Evolutionary conservation across 1,139 yeast species (phyloP), one percentile per base, ranked within the genome.

Genomic region (Kodamaea alishanica): DNA sequence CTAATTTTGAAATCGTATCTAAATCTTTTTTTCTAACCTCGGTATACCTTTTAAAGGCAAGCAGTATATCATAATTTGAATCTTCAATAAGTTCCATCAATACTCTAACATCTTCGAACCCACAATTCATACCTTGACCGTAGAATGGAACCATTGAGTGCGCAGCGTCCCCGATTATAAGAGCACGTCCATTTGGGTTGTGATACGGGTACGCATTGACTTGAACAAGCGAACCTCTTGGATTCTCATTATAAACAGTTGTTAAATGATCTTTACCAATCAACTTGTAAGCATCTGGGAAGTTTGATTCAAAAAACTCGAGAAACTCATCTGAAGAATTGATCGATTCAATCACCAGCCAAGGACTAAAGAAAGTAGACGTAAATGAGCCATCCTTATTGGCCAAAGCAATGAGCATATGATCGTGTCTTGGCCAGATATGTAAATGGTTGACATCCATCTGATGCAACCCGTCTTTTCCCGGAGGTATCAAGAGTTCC

Each of bases 51-150:
- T 61, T 63, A 50, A 89, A 83, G 0, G 92, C 83, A 1, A 51
- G 49, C 2, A 54, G 53, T 25, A 82, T 64, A 38, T 75, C 63
- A n/a, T 59, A 63, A 2, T 67, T 52, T 35, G 62, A 45, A 22
- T 65, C 56, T 8, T 79, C 80, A 33, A 87, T 56, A 10, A 79
- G 58, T 30, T 74, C 71, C 67, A 84, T 65, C 40, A 90, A 65
- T 1, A 82, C 77, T 37, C 81, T 70, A 8, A 89, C 89, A 52
- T 90, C 97, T 60, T 90, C 97, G 56, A 90, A 84, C 1, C 97
- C 97, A 56, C 96, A 87, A 58, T 90, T 90, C 94, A 90, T 84
- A 3, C 97, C 97, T 59, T 90, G 97, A 6, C 97, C 97, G 54
- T 89, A 90, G 57, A 90, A 90, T 9, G 97, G 97, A 4, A 90